phyloP scores from a whole-genome alignment of 2,329 filamentous ascomycete genomes.

The Pezicula radicicola region DNA sequence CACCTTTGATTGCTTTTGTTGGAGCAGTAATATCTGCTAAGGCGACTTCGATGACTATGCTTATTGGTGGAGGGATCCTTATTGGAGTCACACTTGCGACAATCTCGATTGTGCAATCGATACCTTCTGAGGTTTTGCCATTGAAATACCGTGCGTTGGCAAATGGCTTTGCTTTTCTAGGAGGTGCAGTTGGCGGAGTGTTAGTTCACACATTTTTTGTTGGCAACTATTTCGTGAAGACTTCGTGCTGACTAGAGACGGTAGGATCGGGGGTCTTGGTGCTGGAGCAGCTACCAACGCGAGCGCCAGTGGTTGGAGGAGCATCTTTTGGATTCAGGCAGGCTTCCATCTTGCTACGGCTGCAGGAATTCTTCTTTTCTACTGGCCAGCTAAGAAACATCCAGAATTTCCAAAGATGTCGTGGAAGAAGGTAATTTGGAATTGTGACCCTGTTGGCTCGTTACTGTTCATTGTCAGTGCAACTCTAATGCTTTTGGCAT shows the following conservation, averaged over 20 bases:
- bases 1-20: slow-evolving; percentile 49
- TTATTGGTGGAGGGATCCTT: slow-evolving; percentile 55
- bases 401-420: slow-evolving; percentile 35
- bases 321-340: slow-evolving; percentile 58
- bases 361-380: slow-evolving; percentile 44
- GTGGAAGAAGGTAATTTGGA: slow-evolving; percentile 39
- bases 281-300: slow-evolving; percentile 50
- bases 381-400: slow-evolving; percentile 39
- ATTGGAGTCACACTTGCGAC: slow-evolving; percentile 52
- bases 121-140: slow-evolving; percentile 53
- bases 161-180: slow-evolving; percentile 50
- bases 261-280: slow-evolving; percentile 44
- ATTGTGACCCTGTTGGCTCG: slow-evolving; percentile 45
- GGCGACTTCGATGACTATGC: slow-evolving; percentile 51
- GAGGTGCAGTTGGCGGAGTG: slow-evolving; percentile 48
- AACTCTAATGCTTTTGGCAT: slow-evolving; percentile 40
- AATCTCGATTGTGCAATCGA: slow-evolving; percentile 52
- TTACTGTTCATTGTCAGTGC: slow-evolving; percentile 39
- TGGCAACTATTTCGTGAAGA: neutral
- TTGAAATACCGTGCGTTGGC: slow-evolving; percentile 54
- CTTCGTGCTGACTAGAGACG: neutral
- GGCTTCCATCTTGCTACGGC: slow-evolving; percentile 46
- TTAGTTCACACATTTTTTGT: slow-evolving; percentile 30
- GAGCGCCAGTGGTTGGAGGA: slow-evolving; percentile 45
- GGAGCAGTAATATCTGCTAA: slow-evolving; percentile 53